Evolutionary conservation across 2,329 filamentous ascomycete species (phyloP).

Genomic region (Fusarium tupiense): DNA sequence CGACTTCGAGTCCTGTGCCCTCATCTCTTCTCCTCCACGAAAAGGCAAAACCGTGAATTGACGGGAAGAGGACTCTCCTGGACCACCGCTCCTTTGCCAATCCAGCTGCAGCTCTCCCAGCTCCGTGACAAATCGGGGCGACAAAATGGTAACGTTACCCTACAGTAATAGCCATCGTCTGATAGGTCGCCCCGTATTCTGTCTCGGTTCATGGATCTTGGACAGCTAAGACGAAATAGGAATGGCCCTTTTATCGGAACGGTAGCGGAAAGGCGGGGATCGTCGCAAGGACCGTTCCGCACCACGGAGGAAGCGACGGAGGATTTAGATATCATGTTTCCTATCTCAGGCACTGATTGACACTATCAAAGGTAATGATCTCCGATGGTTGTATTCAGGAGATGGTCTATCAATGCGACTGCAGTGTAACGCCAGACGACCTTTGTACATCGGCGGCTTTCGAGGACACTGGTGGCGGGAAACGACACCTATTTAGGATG

Average conservation of each 20-base stretch:
- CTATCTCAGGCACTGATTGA: background rate
- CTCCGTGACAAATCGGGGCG: background rate
- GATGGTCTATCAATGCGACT: too few relatives aligned
- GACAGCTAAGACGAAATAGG: background rate
- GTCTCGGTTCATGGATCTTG: accelerated
- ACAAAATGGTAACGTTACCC: background rate
- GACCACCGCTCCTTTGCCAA: too few relatives aligned
- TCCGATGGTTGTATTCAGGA: background rate
- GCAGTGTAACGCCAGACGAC: background rate
- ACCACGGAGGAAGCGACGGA: background rate
- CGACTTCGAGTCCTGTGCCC: background rate
- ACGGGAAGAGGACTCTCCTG: background rate
- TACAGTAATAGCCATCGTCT: too few relatives aligned
- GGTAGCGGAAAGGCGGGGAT: accelerated
- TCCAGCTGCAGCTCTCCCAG: too few relatives aligned
- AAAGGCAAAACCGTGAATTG: accelerated
- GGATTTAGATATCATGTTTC: background rate
- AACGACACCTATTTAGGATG: background rate
- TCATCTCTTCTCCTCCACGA: background rate
- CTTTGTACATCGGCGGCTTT: background rate
- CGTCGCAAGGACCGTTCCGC: background rate
- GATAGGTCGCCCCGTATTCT: background rate
- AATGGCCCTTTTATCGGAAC: background rate
- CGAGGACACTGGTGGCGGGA: background rate
- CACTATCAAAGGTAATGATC: background rate